A percentile compares a stretch with the other conserved stretches of the same genome.
Conservation (phyloP, 1,139 yeast genomes). For the Nematodospora anomalae region DNA sequence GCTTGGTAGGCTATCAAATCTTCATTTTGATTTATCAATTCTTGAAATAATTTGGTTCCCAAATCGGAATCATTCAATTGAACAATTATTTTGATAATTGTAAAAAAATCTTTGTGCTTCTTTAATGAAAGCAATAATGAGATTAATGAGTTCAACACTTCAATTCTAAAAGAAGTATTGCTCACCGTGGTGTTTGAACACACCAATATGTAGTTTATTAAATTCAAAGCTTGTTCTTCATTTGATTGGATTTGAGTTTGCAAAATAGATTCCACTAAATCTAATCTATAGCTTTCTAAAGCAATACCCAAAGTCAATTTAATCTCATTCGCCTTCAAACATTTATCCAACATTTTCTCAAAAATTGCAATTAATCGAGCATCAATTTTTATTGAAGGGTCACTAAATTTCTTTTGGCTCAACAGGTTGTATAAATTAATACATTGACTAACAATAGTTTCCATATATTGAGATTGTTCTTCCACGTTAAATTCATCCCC, state of each 20-base stretch:
- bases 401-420: conserved; percentile 56
- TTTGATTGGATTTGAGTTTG: conserved; percentile 37
- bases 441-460: conserved; percentile 91
- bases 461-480: conserved; percentile 78
- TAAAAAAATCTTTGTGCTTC: conserved; percentile 73
- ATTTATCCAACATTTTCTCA: conserved; percentile 82
- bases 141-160: conserved; percentile 64
- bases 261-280: conserved; percentile 69
- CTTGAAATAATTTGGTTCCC: conserved; percentile 68
- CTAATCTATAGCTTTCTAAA: conserved; percentile 83
- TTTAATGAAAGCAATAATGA: conserved; percentile 56
- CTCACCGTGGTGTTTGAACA: conserved; percentile 66
- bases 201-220: conserved; percentile 74
- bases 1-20: conserved; percentile 80
- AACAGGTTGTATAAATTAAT: conserved; percentile 75
- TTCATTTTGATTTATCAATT: conserved; percentile 46
- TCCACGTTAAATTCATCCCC: conserved; percentile 79
- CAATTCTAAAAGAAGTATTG: conserved; percentile 63
- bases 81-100: conserved; percentile 81
- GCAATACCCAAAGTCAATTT: conserved; percentile 90
- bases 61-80: conserved; percentile 76
- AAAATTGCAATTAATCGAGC: conserved; percentile 66
- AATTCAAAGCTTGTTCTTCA: conserved; percentile 50
- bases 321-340: conserved; percentile 68
- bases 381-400: conserved; percentile 49